Evolutionary conservation across 2,329 filamentous ascomycete species (phyloP).

Genomic region (Helotiales sp.): DNA sequence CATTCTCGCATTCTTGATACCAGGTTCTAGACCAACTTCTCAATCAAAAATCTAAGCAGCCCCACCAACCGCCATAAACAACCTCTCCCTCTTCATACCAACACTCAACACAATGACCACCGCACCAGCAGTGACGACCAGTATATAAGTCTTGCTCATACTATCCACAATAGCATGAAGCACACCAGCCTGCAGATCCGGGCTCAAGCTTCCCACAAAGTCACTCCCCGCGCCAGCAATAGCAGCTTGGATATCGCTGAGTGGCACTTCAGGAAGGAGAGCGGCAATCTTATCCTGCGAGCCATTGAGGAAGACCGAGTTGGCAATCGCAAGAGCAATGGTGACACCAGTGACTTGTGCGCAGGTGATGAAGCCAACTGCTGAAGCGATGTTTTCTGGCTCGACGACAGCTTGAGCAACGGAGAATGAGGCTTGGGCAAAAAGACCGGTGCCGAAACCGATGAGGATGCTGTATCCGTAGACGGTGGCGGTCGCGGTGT

Average conservation of each 20-base stretch:
- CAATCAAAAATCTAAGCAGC: not conserved
- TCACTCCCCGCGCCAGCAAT: conserved; percentile 39
- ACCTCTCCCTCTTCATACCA: conserved; percentile 46
- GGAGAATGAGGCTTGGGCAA: conserved; percentile 46
- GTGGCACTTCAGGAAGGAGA: conserved; percentile 38
- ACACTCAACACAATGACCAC: conserved; percentile 41
- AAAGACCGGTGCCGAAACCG: conserved; percentile 48
- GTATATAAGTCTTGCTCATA: conserved; percentile 44
- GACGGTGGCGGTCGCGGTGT: conserved; percentile 36
- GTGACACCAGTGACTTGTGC: conserved; percentile 46
- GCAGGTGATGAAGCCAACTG: conserved; percentile 48
- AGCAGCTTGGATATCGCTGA: conserved; percentile 39
- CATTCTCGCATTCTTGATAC: not conserved
- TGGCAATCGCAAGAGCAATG: conserved; percentile 47
- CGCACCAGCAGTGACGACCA: conserved; percentile 44
- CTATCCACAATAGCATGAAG: conserved; percentile 43
- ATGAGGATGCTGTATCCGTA: conserved; percentile 48
- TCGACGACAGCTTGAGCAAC: conserved; percentile 46
- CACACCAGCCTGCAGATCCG: conserved; percentile 28
- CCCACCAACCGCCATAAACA: conserved; percentile 40
- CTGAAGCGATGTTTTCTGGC: conserved; percentile 40
- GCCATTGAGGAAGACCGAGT: conserved; percentile 47
- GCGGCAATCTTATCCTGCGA: conserved; percentile 39
- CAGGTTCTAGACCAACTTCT: not conserved
- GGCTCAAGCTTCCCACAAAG: conserved; percentile 33